phyloP scores from a whole-genome alignment of 1,139 yeast genomes.

The Pichia sp. region DNA sequence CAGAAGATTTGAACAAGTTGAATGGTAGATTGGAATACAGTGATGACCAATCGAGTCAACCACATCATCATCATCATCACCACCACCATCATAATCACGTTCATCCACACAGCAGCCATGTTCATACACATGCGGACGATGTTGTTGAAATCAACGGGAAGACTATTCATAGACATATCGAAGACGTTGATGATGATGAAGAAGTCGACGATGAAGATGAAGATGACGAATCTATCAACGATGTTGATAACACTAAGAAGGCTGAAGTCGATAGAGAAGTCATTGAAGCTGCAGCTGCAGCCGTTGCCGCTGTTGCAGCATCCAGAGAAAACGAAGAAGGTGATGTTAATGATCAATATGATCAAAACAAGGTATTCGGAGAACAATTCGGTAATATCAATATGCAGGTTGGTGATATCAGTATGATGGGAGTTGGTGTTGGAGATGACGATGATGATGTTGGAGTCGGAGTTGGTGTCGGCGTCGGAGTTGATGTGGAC shows the following conservation, averaged over 20 bases:
- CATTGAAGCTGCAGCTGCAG: conserved; percentile 17
- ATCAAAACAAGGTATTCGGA: conserved; percentile 1
- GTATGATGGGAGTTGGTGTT: conserved; percentile 4
- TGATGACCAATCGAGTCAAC: neutral
- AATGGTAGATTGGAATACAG: neutral
- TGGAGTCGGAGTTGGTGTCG: conserved; percentile 8
- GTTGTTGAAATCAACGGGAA: too few relatives aligned
- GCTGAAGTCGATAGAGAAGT: conserved; percentile 9
- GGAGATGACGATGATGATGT: conserved; percentile 14
- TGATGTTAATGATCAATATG: conserved; percentile 1
- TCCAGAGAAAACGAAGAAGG: neutral
- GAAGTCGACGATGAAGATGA: neutral
- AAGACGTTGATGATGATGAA: neutral
- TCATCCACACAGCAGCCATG: too few relatives aligned
- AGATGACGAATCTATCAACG: too few relatives aligned
- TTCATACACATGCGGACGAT: too few relatives aligned
- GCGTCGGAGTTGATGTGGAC: conserved; percentile 17
- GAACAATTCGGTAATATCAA: conserved; percentile 7
- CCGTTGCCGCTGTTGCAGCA: conserved; percentile 17
- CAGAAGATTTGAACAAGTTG: neutral
- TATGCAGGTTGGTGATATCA: conserved; percentile 6
- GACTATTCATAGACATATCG: too few relatives aligned
- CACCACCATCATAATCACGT: too few relatives aligned
- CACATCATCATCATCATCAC: neutral
- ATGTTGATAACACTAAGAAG: too few relatives aligned